Conservation (phyloP, 371 early-diverging fungal genomes). For the Rhizopus delemar region DNA sequence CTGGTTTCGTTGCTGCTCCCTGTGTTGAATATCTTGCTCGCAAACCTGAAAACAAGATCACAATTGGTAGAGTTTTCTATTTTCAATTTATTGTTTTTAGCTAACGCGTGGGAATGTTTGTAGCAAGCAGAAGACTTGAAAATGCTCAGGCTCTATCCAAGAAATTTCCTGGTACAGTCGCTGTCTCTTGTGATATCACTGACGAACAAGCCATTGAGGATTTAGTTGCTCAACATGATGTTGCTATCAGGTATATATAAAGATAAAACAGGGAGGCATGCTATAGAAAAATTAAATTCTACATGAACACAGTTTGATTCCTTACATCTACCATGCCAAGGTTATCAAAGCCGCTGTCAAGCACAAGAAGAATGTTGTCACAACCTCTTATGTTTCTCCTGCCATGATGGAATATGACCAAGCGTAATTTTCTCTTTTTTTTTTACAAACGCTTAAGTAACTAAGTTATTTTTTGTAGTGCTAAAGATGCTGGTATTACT, state of each 20-base stretch:
- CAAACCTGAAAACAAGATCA: constrained; percentile 78
- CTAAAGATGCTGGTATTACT: constrained; percentile 77
- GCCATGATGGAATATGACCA: constrained; percentile 83
- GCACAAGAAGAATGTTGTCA: constrained; percentile 84
- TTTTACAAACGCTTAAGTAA: too few species aligned
- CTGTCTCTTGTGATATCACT: constrained; percentile 80
- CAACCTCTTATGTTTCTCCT: constrained; percentile 89
- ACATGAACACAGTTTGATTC: constrained; percentile 65
- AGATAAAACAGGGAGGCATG: background rate
- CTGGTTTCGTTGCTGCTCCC: constrained; percentile 96
- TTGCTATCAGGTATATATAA: constrained; percentile 63
- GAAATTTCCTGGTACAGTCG: constrained; percentile 60
- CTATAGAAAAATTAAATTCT: too few species aligned
- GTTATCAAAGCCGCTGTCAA: constrained; percentile 85
- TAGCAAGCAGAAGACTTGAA: constrained; percentile 79
- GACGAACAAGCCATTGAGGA: constrained; percentile 81
- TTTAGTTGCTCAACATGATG: constrained; percentile 83
- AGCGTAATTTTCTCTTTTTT: constrained; percentile 50
- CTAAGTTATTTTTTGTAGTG: constrained; percentile 38
- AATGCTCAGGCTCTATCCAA: constrained; percentile 74
- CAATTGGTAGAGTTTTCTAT: constrained; percentile 57
- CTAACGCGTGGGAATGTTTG: constrained; percentile 9
- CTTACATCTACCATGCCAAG: constrained; percentile 83
- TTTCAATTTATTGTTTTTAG: background rate
- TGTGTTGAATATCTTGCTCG: constrained; percentile 92